phyloP scores from a whole-genome alignment of 768 basidiomycete genomes.

The Pleurotus tuoliensis region DNA sequence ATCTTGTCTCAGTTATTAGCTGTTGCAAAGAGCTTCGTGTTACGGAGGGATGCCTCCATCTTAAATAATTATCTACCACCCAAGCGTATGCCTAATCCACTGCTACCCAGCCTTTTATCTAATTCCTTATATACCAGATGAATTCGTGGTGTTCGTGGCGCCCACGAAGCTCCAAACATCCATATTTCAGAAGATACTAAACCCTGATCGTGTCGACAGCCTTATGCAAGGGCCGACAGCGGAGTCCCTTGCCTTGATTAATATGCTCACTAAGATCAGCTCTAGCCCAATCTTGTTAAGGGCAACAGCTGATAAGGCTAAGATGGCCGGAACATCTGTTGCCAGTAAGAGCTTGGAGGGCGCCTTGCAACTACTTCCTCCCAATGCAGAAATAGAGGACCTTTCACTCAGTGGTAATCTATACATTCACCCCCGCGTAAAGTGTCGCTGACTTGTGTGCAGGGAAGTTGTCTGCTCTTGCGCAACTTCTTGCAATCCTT shows the following conservation, averaged over 20 bases:
- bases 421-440: neutral
- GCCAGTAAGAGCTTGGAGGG: conserved; percentile 45
- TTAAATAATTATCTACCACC: conserved; percentile 85
- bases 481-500: conserved; percentile 57
- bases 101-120: neutral
- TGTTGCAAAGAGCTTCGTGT: conserved; percentile 84
- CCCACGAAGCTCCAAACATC: conserved; percentile 81
- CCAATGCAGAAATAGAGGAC: conserved; percentile 59
- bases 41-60: conserved; percentile 83
- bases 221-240: conserved; percentile 70
- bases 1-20: conserved; percentile 48
- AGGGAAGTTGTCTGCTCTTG: conserved; percentile 76
- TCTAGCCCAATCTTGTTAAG: conserved; percentile 88
- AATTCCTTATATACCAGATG: conserved; percentile 48
- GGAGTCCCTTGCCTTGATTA: conserved; percentile 77
- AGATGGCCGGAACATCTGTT: conserved; percentile 34
- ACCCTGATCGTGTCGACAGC: conserved; percentile 63
- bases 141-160: conserved; percentile 96
- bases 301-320: conserved; percentile 66
- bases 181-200: conserved; percentile 75
- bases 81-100: conserved; percentile 57
- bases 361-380: conserved; percentile 60
- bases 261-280: conserved; percentile 82
- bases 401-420: conserved; percentile 75
- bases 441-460: conserved; percentile 9